Evolutionary conservation across 805 yeast genomes (phyloP), one percentile per base, ranked within the genome.

Genomic region (Hanseniaspora taiwanica): DNA sequence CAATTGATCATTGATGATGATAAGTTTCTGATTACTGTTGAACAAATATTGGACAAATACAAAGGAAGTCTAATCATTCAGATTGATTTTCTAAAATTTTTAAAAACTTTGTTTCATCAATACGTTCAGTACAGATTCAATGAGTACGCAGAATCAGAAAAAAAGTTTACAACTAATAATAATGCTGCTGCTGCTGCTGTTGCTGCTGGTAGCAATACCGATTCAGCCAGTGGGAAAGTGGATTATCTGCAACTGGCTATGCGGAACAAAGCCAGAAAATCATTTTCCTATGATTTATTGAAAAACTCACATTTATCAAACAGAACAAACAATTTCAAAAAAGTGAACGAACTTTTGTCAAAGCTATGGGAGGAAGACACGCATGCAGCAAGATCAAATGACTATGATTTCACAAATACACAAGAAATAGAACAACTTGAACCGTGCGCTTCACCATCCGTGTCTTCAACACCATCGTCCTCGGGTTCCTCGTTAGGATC

Each of bases 51-150:
- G 37, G 49, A 49, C 33, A 40, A 50, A 9, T 58, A 55, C 36
- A 51, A 50, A 32, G 54, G 53, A 29, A 54, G 61, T 36, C 40
- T 58, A 12, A 42, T 59, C 19, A 51, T 58, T n/a, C 63, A 59
- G 42, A 56, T 59, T 31, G 63, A 59, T 32, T 39, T 59, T 24
- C 43, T 59, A 32, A 58, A 59, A 36, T 53, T 56, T 19, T 39
- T 58, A 18, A 59, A 58, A 39, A 38, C 52, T 8, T 40, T 56
- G 0, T 50, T 58, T 21, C 44, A 48, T 3, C 48, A 51, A 23
- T 50, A 54, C n/a, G 40, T 50, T 10, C 49, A 43, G 8, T 44
- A 31, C 13, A 42, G 38, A n/a, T 36, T 42, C n/a, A 35, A 39
- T 8, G 29, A 37, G 17, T 40, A 42, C 16, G 14, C 35, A 25